Evolutionary conservation across 2,329 filamentous ascomycete species (phyloP).

Genomic region (Cladosporium colombiae): DNA sequence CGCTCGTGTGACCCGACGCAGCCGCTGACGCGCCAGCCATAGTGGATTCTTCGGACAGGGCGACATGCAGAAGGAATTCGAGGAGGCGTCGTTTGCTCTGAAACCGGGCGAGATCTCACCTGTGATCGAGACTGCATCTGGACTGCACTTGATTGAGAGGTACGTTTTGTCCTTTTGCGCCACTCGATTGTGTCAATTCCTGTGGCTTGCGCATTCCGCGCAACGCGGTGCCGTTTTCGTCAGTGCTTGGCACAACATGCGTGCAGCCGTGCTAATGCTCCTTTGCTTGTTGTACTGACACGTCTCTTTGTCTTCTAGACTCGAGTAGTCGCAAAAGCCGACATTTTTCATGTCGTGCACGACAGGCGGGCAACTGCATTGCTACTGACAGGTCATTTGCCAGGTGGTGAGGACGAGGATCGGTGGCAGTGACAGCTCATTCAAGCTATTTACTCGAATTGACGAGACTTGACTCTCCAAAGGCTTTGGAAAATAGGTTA

Average conservation of each 20-base stretch:
- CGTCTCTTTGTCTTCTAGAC: conserved; percentile 20
- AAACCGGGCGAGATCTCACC: conserved; percentile 83
- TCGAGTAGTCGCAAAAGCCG: conserved; percentile 19
- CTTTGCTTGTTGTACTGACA: conserved; percentile 19
- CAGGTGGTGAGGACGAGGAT: neutral
- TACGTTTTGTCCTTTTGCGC: conserved; percentile 45
- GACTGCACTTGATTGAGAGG: conserved; percentile 94
- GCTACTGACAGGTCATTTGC: conserved; percentile 17
- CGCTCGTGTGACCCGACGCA: conserved; percentile 10
- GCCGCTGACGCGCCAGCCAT: conserved; percentile 16
- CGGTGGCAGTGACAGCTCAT: neutral
- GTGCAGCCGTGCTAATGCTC: conserved; percentile 6
- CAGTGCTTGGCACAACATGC: conserved; percentile 11
- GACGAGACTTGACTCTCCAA: neutral
- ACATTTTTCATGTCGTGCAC: conserved; percentile 11
- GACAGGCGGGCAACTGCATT: conserved; percentile 8
- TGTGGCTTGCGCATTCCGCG: conserved; percentile 16
- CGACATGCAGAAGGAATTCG: conserved; percentile 99
- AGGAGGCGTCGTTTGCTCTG: conserved; percentile 90
- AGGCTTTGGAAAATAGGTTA: conserved; percentile 3
- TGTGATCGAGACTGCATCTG: conserved; percentile 88
- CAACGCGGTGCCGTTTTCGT: neutral
- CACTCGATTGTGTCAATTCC: neutral
- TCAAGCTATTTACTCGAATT: neutral
- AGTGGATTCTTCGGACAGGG: conserved; percentile 88